Percentiles rank a stretch among this genome's conserved stretches.
Conservation (phyloP, 2,329 filamentous ascomycete genomes). For the Neurospora crassa region DNA sequence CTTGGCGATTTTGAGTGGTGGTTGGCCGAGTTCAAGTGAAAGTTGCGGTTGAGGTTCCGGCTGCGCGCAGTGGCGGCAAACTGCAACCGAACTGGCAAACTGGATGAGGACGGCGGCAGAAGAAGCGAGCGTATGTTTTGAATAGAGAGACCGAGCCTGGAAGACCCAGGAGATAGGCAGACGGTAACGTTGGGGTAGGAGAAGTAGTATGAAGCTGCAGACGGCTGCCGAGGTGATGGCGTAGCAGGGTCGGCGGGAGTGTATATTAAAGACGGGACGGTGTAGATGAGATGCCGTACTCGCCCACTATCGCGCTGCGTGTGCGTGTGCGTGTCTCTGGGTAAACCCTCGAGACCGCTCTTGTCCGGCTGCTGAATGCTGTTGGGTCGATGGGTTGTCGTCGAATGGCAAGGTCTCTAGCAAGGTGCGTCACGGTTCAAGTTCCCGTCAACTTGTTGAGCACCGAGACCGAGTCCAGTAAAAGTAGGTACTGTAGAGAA, state of each 20-base stretch:
- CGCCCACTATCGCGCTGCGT: background rate
- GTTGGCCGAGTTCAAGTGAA: background rate
- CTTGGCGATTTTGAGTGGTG: background rate
- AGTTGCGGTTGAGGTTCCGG: background rate
- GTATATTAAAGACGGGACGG: background rate
- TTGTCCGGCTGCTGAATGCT: background rate
- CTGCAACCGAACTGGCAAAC: constrained; percentile 4
- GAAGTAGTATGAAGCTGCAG: background rate
- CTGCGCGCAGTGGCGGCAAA: constrained; percentile 17
- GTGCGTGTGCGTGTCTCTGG: background rate
- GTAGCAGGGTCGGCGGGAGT: background rate
- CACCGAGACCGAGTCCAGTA: constrained; percentile 5
- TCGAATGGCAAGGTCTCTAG: background rate
- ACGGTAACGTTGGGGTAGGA: background rate
- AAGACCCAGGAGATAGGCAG: background rate
- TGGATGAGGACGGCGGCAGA: background rate
- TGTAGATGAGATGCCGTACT: background rate
- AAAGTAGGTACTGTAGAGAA: constrained; percentile 6
- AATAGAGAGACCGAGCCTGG: background rate
- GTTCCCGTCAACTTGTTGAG: constrained; percentile 7
- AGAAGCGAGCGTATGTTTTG: background rate
- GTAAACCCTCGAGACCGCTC: background rate
- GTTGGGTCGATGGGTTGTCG: background rate
- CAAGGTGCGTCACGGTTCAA: background rate
- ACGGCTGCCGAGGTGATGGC: background rate